Evolutionary conservation across 2,329 filamentous ascomycete genomes (phyloP), one percentile per base, ranked within the genome.

Genomic region (Pseudocercospora cruenta): DNA sequence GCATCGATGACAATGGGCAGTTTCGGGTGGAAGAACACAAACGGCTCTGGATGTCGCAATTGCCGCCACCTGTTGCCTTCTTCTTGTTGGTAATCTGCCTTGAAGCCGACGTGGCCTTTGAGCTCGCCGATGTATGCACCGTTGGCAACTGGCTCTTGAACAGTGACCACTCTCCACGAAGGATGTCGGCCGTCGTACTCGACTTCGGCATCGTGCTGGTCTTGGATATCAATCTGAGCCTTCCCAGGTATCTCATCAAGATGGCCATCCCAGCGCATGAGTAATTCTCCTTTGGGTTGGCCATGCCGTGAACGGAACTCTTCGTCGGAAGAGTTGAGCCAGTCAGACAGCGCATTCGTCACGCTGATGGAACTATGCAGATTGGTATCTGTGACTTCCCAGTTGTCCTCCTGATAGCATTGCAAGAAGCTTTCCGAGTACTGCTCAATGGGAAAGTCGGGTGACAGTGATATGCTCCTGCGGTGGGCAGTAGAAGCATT

Each of bases 1-100:
- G 94, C 95, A 78, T 97, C 95, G 74, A 99, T 95, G 80, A 94
- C 97, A 12, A 99, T 86, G 0, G 94, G 94, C 8, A 98, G 87
- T 65, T 90, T 86, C 0, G 93, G 92, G 74, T 96, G 94, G 79
- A 98, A 84, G 77, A 85, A 85, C 57, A 85, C 83, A 69, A 85
- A 85, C 4, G 83, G 83, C 70, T 84, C 82, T 1, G 83, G 83
- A 69, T 85, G 83, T 63, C 80, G 80, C 54, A 85, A 70, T 4
- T 77, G 72, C 4, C 78, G 73, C 83, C 83, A 85, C 65, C 82
- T 78, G 62, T 84, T 84, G 10, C 76, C 69, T 24, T 79, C 77
- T 58, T 84, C 81, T 14, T 77, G 70, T 60, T 78, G 79, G 74
- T 85, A 85, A 28, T 84, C 82, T 43, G 80, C 78, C 70, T 79